These are phyloP conservation scores for Rhinocladiella similis DNA, from an alignment of 2,329 filamentous ascomycete species.

Conservation along the genomic window DNA sequence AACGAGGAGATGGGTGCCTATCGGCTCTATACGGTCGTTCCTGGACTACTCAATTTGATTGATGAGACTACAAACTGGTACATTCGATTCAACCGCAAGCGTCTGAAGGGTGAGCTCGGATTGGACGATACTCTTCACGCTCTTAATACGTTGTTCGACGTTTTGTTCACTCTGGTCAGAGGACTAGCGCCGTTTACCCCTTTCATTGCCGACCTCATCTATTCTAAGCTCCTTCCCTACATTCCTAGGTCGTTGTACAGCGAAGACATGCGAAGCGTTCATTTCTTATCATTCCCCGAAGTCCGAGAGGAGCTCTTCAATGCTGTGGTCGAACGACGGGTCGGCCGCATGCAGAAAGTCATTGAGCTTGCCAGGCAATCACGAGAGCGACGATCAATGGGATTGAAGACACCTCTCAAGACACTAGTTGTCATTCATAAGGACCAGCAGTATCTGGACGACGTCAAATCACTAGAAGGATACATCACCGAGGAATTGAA, in stretches of 20 bases:
- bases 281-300: slow-evolving; percentile 88
- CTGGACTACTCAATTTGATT: slow-evolving; percentile 73
- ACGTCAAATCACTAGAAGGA: slow-evolving; percentile 79
- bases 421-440: slow-evolving; percentile 85
- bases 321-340: slow-evolving; percentile 78
- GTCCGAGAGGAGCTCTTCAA: slow-evolving; percentile 88
- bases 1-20: slow-evolving; percentile 81
- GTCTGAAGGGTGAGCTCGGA: slow-evolving; percentile 83
- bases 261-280: slow-evolving; percentile 79
- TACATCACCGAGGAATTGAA: slow-evolving; percentile 94
- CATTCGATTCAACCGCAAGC: slow-evolving; percentile 82
- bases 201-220: slow-evolving; percentile 94
- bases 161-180: slow-evolving; percentile 83
- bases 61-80: slow-evolving; percentile 94
- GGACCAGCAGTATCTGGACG: slow-evolving; percentile 78
- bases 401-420: slow-evolving; percentile 88
- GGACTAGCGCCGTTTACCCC: slow-evolving; percentile 93
- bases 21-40: slow-evolving; percentile 81
- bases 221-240: slow-evolving; percentile 75
- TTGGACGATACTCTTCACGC: slow-evolving; percentile 84
- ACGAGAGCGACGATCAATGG: slow-evolving; percentile 79
- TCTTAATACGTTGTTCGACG: slow-evolving; percentile 90
- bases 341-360: slow-evolving; percentile 89
- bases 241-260: slow-evolving; percentile 71
- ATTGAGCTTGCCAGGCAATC: slow-evolving; percentile 88